Conservation (phyloP, 768 basidiomycete species). For the Boletus reticuloceps region DNA sequence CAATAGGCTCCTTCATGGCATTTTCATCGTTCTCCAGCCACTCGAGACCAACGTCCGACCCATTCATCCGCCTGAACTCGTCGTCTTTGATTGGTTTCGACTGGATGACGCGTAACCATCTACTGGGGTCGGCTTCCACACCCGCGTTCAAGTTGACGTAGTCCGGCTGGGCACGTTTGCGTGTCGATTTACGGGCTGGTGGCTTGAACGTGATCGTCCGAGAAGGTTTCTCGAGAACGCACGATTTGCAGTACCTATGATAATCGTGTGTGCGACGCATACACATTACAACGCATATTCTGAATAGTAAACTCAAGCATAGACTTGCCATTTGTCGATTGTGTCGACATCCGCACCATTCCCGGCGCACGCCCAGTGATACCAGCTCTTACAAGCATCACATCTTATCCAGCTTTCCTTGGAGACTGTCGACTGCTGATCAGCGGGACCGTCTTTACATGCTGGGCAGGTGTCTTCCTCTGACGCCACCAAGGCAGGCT, state of each 20-base stretch:
- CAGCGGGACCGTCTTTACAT: conserved; percentile 38
- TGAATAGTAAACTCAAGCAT: conserved; percentile 6
- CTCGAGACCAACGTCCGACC: conserved; percentile 60
- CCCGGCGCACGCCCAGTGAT: conserved; percentile 79
- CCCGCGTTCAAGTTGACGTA: conserved; percentile 76
- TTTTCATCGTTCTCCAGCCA: conserved; percentile 73
- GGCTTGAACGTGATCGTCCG: conserved; percentile 71
- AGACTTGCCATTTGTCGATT: conserved; percentile 74
- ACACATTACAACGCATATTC: conserved; percentile 12
- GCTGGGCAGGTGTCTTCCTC: conserved; percentile 48
- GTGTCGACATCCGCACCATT: conserved; percentile 60
- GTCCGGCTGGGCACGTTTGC: conserved; percentile 72
- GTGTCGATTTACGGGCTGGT: conserved; percentile 77
- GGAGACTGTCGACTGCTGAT: conserved; percentile 38
- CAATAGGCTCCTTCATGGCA: conserved; percentile 80
- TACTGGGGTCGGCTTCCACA: conserved; percentile 53
- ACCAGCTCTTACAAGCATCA: conserved; percentile 80
- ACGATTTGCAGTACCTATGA: conserved; percentile 67
- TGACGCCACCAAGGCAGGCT: conserved; percentile 8
- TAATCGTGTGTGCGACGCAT: conserved; percentile 15
- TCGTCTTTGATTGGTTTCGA: conserved; percentile 61
- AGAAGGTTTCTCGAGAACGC: conserved; percentile 55
- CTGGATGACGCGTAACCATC: conserved; percentile 70
- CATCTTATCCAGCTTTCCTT: conserved; percentile 84
- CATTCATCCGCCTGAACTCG: conserved; percentile 65